phyloP scores from a whole-genome alignment of 768 basidiomycete species.

The Boletus rex-veris region DNA sequence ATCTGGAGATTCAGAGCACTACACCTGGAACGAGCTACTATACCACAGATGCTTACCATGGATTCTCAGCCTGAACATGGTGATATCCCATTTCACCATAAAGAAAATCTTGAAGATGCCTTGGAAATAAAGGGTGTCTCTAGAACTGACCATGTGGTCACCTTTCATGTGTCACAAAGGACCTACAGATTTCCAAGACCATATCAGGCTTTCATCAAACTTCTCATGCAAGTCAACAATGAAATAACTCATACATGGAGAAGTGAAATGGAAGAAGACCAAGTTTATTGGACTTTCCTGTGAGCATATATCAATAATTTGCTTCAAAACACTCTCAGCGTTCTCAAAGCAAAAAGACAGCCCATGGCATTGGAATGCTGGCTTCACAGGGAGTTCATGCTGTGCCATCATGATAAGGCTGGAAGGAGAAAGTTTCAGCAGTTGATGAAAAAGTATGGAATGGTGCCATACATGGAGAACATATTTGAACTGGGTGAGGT shows the following conservation, averaged over 20 bases:
- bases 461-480: neutral
- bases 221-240: neutral
- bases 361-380: neutral
- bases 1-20: too few species aligned
- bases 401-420: neutral
- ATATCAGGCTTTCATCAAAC: neutral
- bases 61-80: too few species aligned
- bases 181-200: neutral
- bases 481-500: neutral
- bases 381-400: slow-evolving; percentile 8
- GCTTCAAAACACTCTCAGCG: neutral
- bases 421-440: neutral
- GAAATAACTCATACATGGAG: neutral
- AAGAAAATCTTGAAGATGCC: neutral
- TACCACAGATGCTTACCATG: too few species aligned
- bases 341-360: fast-evolving
- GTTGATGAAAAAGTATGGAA: neutral
- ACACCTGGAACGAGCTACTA: too few species aligned
- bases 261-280: neutral
- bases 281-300: slow-evolving; percentile 2
- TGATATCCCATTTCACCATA: neutral
- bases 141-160: neutral
- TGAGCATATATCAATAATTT: neutral
- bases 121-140: neutral
- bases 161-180: neutral